Conservation (phyloP, 1,139 yeast species). For the Entelexis sorbosivorans region DNA sequence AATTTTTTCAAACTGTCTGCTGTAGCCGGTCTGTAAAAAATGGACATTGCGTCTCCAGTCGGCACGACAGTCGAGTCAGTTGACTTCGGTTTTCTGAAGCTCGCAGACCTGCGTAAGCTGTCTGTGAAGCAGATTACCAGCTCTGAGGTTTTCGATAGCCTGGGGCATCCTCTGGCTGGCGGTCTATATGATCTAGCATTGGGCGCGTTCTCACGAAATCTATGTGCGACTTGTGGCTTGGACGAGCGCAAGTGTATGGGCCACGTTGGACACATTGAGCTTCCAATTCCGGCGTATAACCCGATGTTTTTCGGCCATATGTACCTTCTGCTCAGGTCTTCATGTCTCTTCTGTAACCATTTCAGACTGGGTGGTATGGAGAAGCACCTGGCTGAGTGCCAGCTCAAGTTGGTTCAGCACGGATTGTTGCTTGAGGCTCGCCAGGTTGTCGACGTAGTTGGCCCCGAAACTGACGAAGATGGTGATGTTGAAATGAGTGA, state of each 20-base stretch:
- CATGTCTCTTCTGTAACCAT: slow-evolving; percentile 84
- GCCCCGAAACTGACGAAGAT: slow-evolving; percentile 14
- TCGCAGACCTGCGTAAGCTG: slow-evolving; percentile 70
- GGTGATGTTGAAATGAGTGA: slow-evolving; percentile 24
- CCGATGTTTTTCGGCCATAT: slow-evolving; percentile 89
- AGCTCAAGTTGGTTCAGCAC: slow-evolving; percentile 70
- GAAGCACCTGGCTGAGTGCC: slow-evolving; percentile 66
- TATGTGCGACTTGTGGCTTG: slow-evolving; percentile 92
- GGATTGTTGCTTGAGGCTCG: slow-evolving; percentile 74
- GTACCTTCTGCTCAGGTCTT: slow-evolving; percentile 67
- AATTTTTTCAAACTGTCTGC: slow-evolving; percentile 1
- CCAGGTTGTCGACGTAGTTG: slow-evolving; percentile 51
- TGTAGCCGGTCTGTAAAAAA: slow-evolving; percentile 25
- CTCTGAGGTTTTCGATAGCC: slow-evolving; percentile 86
- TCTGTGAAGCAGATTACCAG: slow-evolving; percentile 93
- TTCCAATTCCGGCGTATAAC: slow-evolving; percentile 90
- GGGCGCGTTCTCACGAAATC: slow-evolving; percentile 82
- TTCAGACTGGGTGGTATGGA: slow-evolving; percentile 62
- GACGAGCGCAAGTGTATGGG: slow-evolving; percentile 96
- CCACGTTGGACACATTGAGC: slow-evolving; percentile 94
- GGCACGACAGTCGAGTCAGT: slow-evolving; percentile 90
- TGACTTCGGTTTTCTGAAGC: slow-evolving; percentile 76
- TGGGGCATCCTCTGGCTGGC: slow-evolving; percentile 90
- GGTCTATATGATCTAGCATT: slow-evolving; percentile 90
- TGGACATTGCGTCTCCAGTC: slow-evolving; percentile 94